Conservation (phyloP, 176 grass and related monocot species). For the Typha latifolia region DNA sequence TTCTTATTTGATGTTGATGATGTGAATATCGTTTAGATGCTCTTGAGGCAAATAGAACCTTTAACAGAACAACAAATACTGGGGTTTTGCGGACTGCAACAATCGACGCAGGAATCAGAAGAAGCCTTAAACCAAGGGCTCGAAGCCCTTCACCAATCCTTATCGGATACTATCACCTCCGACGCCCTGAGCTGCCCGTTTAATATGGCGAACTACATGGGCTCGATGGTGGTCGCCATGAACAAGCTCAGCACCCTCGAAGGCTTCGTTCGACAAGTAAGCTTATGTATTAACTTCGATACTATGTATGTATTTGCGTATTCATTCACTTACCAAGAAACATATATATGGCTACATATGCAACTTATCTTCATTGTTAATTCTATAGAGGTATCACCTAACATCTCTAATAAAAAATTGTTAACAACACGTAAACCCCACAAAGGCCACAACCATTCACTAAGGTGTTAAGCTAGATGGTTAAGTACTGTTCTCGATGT, state of each 20-base stretch:
- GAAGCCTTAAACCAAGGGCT: conserved; percentile 82
- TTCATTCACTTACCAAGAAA: no score
- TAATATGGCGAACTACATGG: conserved; percentile 90
- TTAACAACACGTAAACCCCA: no score
- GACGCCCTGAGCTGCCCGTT: conserved; percentile 61
- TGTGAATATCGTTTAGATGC: conserved; percentile 36
- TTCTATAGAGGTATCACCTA: no score
- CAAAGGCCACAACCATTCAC: not conserved
- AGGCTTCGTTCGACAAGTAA: conserved; percentile 74
- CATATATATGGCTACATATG: no score
- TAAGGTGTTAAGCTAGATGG: not conserved
- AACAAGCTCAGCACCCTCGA: conserved; percentile 80
- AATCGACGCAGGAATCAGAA: conserved; percentile 80
- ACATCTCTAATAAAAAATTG: no score
- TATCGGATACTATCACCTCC: conserved; percentile 64
- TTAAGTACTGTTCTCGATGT: no score
- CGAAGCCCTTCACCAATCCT: conserved; percentile 70
- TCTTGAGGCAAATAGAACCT: conserved; percentile 59
- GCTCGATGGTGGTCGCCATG: conserved; percentile 71
- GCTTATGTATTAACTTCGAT: no score
- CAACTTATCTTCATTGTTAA: no score
- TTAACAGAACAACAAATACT: conserved; percentile 83
- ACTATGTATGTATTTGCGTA: no score
- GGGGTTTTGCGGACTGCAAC: conserved; percentile 64
- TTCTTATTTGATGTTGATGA: not conserved